Percentiles rank a stretch among this genome's conserved stretches.
These are phyloP conservation scores for Saxophila tyrrhenica DNA, from an alignment of 495 filamentous ascomycete species.

Conservation along the genomic window DNA sequence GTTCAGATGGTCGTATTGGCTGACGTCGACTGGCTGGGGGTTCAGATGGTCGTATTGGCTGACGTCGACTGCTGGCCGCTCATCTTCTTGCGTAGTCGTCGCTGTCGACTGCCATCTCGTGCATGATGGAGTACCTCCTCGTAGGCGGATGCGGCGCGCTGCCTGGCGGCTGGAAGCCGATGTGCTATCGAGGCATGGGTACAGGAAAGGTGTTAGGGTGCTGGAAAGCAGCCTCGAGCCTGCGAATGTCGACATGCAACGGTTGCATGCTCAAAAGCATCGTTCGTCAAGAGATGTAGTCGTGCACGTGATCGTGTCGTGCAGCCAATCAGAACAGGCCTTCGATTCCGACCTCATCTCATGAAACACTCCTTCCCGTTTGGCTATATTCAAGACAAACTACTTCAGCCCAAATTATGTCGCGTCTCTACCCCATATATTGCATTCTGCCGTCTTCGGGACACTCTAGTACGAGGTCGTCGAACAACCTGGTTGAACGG, in stretches of 20 bases:
- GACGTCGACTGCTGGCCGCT: conserved; percentile 24
- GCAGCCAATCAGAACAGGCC: background rate
- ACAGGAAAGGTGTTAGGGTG: conserved; percentile 54
- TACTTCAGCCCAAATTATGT: too few species aligned
- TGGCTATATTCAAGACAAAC: too few species aligned
- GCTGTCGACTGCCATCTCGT: background rate
- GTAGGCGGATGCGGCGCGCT: background rate
- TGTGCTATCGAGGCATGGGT: conserved; percentile 38
- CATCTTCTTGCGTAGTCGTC: too few species aligned
- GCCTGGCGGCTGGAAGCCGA: conserved; percentile 14
- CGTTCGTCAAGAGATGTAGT: too few species aligned
- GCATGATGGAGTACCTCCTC: background rate
- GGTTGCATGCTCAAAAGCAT: too few species aligned
- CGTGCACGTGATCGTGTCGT: background rate
- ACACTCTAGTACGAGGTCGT: too few species aligned
- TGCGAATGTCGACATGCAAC: conserved; percentile 1
- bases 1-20: conserved; percentile 50
- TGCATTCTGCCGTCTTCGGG: too few species aligned
- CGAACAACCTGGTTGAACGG: too few species aligned
- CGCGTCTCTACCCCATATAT: too few species aligned
- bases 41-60: conserved; percentile 50
- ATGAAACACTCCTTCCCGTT: too few species aligned
- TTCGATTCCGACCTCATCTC: too few species aligned
- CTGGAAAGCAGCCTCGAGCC: conserved; percentile 12
- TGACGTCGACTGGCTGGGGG: conserved; percentile 29